Evolutionary conservation across 208 protist species (phyloP).

Genomic region (Trypanosoma rangeli): DNA sequence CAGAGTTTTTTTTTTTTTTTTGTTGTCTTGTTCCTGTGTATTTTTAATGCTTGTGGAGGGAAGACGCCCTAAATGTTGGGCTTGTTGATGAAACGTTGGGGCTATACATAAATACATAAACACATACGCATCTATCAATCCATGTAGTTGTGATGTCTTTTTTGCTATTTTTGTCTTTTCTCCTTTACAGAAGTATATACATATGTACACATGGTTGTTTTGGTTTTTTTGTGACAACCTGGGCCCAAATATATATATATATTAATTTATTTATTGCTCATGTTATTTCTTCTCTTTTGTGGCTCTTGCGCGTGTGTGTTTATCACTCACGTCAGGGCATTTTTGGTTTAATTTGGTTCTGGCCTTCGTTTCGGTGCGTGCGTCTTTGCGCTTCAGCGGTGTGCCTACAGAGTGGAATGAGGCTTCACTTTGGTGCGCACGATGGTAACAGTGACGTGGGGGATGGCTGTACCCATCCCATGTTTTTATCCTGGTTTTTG

Average conservation of each 20-base stretch:
- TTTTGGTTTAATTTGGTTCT: background rate
- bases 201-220: background rate
- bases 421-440: background rate
- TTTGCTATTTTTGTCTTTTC: background rate
- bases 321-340: background rate
- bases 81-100: background rate
- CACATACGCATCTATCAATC: background rate
- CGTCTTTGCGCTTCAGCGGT: background rate
- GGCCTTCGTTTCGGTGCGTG: background rate
- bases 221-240: background rate
- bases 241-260: too few species aligned
- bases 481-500: background rate
- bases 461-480: background rate
- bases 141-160: background rate
- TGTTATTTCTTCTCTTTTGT: constrained; percentile 21
- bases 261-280: constrained; percentile 11
- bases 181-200: background rate
- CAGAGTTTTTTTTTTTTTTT: too few species aligned
- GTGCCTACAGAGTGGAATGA: background rate
- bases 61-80: background rate
- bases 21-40: too few species aligned
- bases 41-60: background rate
- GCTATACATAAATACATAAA: background rate
- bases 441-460: background rate
- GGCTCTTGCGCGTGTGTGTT: background rate